Conservation (phyloP, 371 early-diverging fungal genomes). For the Synchytrium microbalum region DNA sequence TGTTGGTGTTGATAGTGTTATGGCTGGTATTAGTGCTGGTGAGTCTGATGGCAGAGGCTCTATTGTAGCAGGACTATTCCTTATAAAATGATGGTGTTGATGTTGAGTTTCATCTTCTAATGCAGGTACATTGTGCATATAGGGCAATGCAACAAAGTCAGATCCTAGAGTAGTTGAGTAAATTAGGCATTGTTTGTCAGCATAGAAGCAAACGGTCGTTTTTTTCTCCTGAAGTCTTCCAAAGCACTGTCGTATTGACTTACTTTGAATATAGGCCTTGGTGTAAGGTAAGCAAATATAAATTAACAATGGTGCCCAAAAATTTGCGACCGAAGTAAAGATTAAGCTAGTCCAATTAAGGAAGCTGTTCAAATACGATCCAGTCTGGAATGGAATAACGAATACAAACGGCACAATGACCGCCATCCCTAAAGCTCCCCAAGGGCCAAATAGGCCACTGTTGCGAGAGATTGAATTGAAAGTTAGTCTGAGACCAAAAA, state of each 20-base stretch:
- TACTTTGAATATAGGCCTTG: neutral
- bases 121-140: neutral
- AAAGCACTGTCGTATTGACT: neutral
- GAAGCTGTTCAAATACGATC: slow-evolving; percentile 24
- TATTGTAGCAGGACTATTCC: too few relatives aligned
- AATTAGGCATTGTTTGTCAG: neutral
- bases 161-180: neutral
- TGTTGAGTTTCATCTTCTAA: too few relatives aligned
- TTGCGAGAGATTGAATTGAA: too few relatives aligned
- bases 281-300: slow-evolving; percentile 26
- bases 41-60: slow-evolving; percentile 1
- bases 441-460: slow-evolving; percentile 10
- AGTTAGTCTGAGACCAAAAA: too few relatives aligned
- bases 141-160: neutral
- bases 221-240: neutral
- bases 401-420: slow-evolving; percentile 33
- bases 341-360: slow-evolving; percentile 33
- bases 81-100: too few relatives aligned
- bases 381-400: slow-evolving; percentile 40
- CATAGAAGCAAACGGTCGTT: neutral
- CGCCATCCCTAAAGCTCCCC: slow-evolving; percentile 29
- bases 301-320: slow-evolving; percentile 38
- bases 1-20: neutral
- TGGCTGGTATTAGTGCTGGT: neutral
- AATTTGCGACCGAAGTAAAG: slow-evolving; percentile 38